phyloP scores from a whole-genome alignment of 139 green algal species.

The Picochlorum sp. region DNA sequence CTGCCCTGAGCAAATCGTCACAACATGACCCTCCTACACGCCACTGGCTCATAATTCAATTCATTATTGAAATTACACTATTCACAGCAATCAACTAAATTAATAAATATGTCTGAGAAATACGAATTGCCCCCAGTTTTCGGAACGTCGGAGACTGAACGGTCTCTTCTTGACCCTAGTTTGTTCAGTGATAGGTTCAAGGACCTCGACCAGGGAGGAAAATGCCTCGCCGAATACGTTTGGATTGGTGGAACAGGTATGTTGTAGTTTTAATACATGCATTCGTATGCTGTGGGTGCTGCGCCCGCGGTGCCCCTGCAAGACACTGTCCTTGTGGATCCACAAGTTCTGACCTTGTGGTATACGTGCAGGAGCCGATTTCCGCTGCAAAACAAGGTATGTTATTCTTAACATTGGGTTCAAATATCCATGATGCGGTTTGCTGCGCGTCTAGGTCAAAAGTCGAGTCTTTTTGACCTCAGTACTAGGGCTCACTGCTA shows the following conservation, averaged over 20 bases:
- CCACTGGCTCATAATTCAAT: not conserved
- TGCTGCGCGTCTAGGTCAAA: not conserved
- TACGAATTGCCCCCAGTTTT: conserved; percentile 19
- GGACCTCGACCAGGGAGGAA: conserved; percentile 27
- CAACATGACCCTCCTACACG: too few species aligned
- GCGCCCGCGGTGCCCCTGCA: not conserved
- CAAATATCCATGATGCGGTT: not conserved
- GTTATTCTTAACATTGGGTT: not conserved
- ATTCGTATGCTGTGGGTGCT: not conserved
- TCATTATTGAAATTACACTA: not conserved
- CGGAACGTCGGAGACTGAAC: conserved; percentile 18
- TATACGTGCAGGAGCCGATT: conserved; percentile 35
- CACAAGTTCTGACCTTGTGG: not conserved
- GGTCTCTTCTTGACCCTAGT: conserved; percentile 21
- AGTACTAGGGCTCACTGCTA: not conserved
- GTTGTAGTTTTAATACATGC: not conserved
- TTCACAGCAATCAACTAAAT: not conserved
- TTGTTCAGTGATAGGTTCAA: conserved; percentile 25
- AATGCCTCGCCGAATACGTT: conserved; percentile 73
- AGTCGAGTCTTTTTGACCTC: not conserved
- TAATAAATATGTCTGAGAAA: conserved; percentile 3
- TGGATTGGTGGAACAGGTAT: conserved; percentile 79
- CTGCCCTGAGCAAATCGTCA: too few species aligned
- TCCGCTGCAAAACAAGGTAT: conserved; percentile 64
- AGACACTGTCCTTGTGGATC: not conserved